Percentiles rank a stretch among this genome's conserved stretches.
phyloP scores from a whole-genome alignment of 441 rosid genomes.

The Arabidopsis lyrata region DNA sequence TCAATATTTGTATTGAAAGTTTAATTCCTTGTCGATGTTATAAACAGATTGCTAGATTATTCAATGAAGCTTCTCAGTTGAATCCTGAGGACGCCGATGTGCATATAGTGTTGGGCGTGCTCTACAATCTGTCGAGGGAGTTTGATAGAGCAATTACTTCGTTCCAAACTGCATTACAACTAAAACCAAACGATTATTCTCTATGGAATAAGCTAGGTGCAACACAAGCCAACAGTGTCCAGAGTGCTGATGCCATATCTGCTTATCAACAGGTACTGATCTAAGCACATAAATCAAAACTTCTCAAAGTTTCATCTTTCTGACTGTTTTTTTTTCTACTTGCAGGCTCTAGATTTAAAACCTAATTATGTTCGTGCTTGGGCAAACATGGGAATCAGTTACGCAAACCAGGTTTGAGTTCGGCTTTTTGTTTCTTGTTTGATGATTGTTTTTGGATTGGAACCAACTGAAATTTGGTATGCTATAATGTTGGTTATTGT shows the following conservation, averaged over 20 bases:
- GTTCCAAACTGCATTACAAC: slow-evolving; percentile 82
- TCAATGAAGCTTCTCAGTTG: slow-evolving; percentile 86
- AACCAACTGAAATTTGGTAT: neutral
- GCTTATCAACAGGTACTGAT: slow-evolving; percentile 88
- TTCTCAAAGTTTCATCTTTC: slow-evolving; percentile 8
- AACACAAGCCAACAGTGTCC: slow-evolving; percentile 98
- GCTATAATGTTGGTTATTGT: slow-evolving; percentile 23
- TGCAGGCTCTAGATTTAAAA: slow-evolving; percentile 96
- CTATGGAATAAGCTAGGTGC: slow-evolving; percentile 99
- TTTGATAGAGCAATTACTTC: slow-evolving; percentile 89
- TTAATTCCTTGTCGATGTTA: slow-evolving; percentile 20
- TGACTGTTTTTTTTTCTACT: slow-evolving; percentile 16
- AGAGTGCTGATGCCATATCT: slow-evolving; percentile 95
- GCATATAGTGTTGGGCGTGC: slow-evolving; percentile 91
- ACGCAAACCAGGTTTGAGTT: slow-evolving; percentile 90
- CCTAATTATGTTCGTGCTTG: slow-evolving; percentile 99
- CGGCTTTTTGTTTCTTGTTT: neutral
- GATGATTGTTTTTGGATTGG: slow-evolving; percentile 13
- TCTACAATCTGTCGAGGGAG: slow-evolving; percentile 89
- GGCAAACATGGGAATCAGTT: slow-evolving; percentile 99
- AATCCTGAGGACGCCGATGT: slow-evolving; percentile 98
- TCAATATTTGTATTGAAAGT: slow-evolving; percentile 27
- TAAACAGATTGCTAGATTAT: slow-evolving; percentile 77
- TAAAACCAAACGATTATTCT: slow-evolving; percentile 96
- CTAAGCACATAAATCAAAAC: neutral